Conservation (phyloP, 371 early-diverging fungal species). For the Syncephalastrum racemosum region DNA sequence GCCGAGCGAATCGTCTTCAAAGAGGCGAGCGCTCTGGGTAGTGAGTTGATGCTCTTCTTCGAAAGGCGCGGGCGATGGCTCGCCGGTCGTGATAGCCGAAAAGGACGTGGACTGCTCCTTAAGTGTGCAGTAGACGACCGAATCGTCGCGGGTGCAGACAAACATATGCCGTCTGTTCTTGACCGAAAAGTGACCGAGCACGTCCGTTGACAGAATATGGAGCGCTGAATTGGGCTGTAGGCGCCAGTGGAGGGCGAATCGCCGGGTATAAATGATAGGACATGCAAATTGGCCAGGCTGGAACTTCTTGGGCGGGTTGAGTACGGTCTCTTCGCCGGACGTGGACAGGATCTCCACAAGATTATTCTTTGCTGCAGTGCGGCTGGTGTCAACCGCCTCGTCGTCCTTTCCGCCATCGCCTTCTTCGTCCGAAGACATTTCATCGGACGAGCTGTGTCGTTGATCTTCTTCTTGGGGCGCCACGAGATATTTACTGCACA, state of each 20-base stretch:
- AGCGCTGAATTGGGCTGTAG: conserved; percentile 68
- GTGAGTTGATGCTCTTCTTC: not conserved
- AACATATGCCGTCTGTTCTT: conserved; percentile 76
- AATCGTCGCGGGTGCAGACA: conserved; percentile 57
- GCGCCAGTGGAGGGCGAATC: conserved; percentile 78
- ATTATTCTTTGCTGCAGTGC: conserved; percentile 34
- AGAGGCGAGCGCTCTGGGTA: too few species aligned
- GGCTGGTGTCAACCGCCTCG: conserved; percentile 7
- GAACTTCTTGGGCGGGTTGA: conserved; percentile 41
- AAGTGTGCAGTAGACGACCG: conserved; percentile 66
- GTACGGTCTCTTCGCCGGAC: conserved; percentile 38
- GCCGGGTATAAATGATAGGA: conserved; percentile 58
- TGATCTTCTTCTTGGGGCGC: conserved; percentile 46
- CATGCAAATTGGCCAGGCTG: conserved; percentile 75
- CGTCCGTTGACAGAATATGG: conserved; percentile 51
- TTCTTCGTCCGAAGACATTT: conserved; percentile 53
- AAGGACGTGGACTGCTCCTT: conserved; percentile 10
- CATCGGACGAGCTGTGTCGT: conserved; percentile 31
- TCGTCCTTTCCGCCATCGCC: conserved; percentile 15
- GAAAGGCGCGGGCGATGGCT: conserved; percentile 5
- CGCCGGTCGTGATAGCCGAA: conserved; percentile 3
- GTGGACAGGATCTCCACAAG: conserved; percentile 45
- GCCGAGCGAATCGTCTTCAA: conserved; percentile 1
- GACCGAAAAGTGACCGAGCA: conserved; percentile 65
- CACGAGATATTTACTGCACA: conserved; percentile 73